Evolutionary conservation across 2,329 filamentous ascomycete genomes (phyloP).

Genomic region (Verruconis gallopava): DNA sequence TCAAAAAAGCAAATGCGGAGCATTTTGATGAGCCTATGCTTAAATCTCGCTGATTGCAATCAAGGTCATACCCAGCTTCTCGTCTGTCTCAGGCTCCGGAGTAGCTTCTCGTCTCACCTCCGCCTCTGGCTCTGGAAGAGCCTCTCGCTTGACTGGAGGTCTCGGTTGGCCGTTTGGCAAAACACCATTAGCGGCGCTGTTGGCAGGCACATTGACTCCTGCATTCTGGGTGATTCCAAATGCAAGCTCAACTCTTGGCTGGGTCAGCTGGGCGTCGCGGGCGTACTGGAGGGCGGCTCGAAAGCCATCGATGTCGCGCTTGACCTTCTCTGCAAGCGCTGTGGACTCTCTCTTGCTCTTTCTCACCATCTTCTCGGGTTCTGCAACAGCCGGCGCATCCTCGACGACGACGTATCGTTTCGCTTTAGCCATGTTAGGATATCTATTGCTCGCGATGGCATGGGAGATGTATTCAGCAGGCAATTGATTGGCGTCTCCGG

Average conservation of each 20-base stretch:
- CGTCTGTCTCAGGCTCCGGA: conserved; percentile 1
- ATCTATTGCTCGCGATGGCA: conserved; percentile 5
- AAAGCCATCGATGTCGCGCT: conserved; percentile 37
- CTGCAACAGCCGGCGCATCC: background rate
- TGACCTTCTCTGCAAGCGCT: conserved; percentile 20
- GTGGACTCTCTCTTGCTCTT: background rate
- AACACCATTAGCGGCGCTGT: conserved; percentile 25
- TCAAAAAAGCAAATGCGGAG: no score
- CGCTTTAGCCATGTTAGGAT: conserved; percentile 9
- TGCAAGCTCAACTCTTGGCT: conserved; percentile 37
- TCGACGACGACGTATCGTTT: conserved; percentile 3
- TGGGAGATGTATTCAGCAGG: conserved; percentile 8
- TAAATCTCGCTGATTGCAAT: conserved; percentile 12
- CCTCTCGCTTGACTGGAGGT: background rate
- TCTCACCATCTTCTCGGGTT: background rate
- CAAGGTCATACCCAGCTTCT: conserved; percentile 11
- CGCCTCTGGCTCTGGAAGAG: background rate
- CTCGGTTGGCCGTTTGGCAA: conserved; percentile 4
- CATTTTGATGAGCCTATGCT: no score
- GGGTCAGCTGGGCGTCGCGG: conserved; percentile 32
- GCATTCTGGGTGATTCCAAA: conserved; percentile 25
- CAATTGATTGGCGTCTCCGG: background rate
- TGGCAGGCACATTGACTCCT: conserved; percentile 25
- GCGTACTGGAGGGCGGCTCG: conserved; percentile 35
- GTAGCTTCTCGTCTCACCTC: conserved; percentile 1